Evolutionary conservation across 495 filamentous ascomycete species (phyloP).

Genomic region (Corynascus novoguineensis): DNA sequence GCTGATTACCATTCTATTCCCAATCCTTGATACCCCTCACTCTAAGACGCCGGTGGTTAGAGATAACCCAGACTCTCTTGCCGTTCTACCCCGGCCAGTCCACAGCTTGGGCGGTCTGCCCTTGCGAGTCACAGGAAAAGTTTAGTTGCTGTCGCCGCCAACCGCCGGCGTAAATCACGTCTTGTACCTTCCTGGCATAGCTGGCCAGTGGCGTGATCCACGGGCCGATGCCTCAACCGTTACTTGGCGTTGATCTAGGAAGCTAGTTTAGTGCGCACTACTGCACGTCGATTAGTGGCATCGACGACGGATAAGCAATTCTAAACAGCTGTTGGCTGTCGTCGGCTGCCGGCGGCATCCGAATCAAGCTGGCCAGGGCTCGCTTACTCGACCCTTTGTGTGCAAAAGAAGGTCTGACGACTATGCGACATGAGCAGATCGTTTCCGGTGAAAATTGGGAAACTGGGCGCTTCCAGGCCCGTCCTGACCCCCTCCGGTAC

Average conservation of each 20-base stretch:
- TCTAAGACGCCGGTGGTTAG: not conserved
- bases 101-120: too few relatives aligned
- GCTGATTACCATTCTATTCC: not conserved
- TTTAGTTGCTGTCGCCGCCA: slow-evolving; percentile 2
- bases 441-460: not conserved
- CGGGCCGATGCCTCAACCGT: not conserved
- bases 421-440: not conserved
- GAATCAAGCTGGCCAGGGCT: not conserved
- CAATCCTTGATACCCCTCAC: not conserved
- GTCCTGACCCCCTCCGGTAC: not conserved
- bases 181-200: not conserved
- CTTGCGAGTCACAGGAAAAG: not conserved
- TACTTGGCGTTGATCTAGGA: not conserved
- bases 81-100: not conserved
- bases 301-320: too few relatives aligned
- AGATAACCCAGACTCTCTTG: not conserved
- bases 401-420: not conserved
- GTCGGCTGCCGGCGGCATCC: not conserved
- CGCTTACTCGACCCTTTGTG: not conserved
- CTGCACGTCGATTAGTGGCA: too few relatives aligned
- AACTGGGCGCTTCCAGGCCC: too few relatives aligned
- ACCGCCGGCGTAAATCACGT: not conserved
- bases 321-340: not conserved
- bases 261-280: too few relatives aligned
- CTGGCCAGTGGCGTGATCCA: not conserved